phyloP scores from a whole-genome alignment of 768 basidiomycete species.

The Rhodotorula diobovata region DNA sequence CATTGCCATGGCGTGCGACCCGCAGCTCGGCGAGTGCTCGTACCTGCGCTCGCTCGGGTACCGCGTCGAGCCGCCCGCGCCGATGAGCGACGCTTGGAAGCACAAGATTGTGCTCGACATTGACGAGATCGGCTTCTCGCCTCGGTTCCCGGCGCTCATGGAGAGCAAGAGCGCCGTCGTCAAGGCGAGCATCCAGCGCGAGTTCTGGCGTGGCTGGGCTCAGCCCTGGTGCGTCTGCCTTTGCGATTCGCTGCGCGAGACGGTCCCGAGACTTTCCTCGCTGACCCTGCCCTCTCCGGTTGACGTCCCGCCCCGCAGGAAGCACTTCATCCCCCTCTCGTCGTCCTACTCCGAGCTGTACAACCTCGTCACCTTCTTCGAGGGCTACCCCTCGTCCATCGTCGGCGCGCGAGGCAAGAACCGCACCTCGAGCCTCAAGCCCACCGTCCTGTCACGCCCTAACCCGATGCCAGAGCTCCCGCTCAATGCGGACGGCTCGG shows the following conservation, averaged over 20 bases:
- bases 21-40: constrained; percentile 41
- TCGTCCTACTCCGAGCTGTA: constrained; percentile 84
- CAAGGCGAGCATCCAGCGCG: constrained; percentile 42
- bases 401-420: constrained; percentile 1
- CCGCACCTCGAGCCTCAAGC: constrained; percentile 14
- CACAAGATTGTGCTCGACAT: constrained; percentile 89
- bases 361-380: constrained; percentile 89
- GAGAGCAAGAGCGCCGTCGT: constrained; percentile 65
- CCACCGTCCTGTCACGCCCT: constrained; percentile 43
- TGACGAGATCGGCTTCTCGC: constrained; percentile 93
- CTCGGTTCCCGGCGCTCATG: constrained; percentile 77
- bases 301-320: constrained; percentile 53
- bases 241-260: background rate
- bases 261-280: background rate
- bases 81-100: constrained; percentile 80
- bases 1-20: constrained; percentile 54
- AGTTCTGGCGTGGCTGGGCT: constrained; percentile 46
- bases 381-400: constrained; percentile 53
- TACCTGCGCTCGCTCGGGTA: constrained; percentile 41
- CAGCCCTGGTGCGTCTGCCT: constrained; percentile 40
- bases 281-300: too few relatives aligned
- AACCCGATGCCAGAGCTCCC: constrained; percentile 37
- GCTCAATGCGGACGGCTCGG: constrained; percentile 27
- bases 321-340: constrained; percentile 91
- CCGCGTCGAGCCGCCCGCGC: constrained; percentile 52